Evolutionary conservation across 129 eudicot species (phyloP).

Genomic region (Arctium minus): DNA sequence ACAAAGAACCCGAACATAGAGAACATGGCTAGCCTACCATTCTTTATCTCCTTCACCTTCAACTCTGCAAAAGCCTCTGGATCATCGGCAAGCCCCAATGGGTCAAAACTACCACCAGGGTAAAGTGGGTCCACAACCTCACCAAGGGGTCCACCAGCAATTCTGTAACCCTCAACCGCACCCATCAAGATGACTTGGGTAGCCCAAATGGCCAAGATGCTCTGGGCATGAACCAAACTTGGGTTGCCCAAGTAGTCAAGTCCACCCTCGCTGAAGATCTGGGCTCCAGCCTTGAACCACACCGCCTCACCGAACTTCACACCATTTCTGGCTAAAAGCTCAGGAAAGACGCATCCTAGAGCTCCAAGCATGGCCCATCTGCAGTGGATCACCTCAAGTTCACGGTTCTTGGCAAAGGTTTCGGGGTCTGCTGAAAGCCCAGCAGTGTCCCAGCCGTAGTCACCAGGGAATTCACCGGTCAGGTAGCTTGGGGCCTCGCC

Average conservation of each 20-base stretch:
- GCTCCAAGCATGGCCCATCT: conserved; percentile 37
- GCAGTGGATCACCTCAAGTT: conserved; percentile 21
- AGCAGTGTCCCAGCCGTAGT: conserved; percentile 34
- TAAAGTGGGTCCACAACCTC: conserved; percentile 29
- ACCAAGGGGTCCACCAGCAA: conserved; percentile 33
- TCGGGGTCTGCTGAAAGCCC: conserved; percentile 32
- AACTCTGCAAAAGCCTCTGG: conserved; percentile 31
- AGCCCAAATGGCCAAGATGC: conserved; percentile 32
- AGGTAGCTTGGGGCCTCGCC: conserved; percentile 29
- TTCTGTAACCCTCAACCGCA: conserved; percentile 33
- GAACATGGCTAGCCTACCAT: conserved; percentile 28
- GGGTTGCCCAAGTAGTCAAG: conserved; percentile 34
- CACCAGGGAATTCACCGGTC: conserved; percentile 26
- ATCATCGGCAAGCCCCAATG: conserved; percentile 26
- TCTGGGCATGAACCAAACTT: conserved; percentile 31
- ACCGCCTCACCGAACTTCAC: conserved; percentile 33
- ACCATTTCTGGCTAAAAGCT: conserved; percentile 26
- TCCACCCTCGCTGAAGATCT: conserved; percentile 28
- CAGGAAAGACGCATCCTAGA: conserved; percentile 29
- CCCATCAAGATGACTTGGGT: conserved; percentile 34
- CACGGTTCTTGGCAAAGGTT: conserved; percentile 28
- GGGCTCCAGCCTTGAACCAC: conserved; percentile 33
- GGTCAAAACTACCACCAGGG: conserved; percentile 35
- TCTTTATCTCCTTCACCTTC: conserved; percentile 29
- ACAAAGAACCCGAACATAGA: conserved; percentile 32